These are phyloP conservation scores for Pichia sp. DNA, from an alignment of 1,139 yeast species.

Conservation along the genomic window DNA sequence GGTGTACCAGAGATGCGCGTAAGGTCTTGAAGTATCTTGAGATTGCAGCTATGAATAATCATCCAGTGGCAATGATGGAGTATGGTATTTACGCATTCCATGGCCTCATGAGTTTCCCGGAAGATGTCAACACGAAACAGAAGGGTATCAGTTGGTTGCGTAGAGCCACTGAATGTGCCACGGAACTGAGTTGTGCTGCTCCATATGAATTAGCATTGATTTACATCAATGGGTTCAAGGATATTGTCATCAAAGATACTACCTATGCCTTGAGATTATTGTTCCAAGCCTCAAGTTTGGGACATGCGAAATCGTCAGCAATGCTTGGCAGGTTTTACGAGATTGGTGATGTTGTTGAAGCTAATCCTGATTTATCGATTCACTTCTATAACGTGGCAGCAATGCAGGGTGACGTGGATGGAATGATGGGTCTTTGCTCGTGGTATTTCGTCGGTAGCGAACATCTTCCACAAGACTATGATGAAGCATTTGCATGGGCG, in stretches of 20 bases:
- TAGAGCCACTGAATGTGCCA: slow-evolving; percentile 79
- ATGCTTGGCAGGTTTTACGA: slow-evolving; percentile 81
- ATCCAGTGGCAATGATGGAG: slow-evolving; percentile 93
- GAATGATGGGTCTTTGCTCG: slow-evolving; percentile 93
- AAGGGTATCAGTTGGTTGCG: slow-evolving; percentile 91
- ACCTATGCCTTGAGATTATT: slow-evolving; percentile 82
- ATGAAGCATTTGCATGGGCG: slow-evolving; percentile 95
- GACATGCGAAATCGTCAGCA: slow-evolving; percentile 75
- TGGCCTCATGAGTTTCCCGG: slow-evolving; percentile 74
- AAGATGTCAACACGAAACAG: slow-evolving; percentile 63
- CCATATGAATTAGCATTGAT: slow-evolving; percentile 89
- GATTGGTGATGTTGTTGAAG: slow-evolving; percentile 69
- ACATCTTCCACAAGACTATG: slow-evolving; percentile 67
- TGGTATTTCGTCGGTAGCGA: slow-evolving; percentile 94
- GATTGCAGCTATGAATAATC: slow-evolving; percentile 86
- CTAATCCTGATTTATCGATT: slow-evolving; percentile 77
- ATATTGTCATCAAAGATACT: slow-evolving; percentile 76
- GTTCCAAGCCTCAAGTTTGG: slow-evolving; percentile 84
- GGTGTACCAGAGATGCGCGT: slow-evolving; percentile 82
- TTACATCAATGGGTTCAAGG: slow-evolving; percentile 76
- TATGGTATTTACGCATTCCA: slow-evolving; percentile 82
- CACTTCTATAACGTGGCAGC: slow-evolving; percentile 95
- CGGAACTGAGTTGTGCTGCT: slow-evolving; percentile 81
- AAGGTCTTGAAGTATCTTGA: slow-evolving; percentile 78
- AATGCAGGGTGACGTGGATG: slow-evolving; percentile 74